phyloP scores from a whole-genome alignment of 495 filamentous ascomycete species.

The Tuber microsphaerosporum region DNA sequence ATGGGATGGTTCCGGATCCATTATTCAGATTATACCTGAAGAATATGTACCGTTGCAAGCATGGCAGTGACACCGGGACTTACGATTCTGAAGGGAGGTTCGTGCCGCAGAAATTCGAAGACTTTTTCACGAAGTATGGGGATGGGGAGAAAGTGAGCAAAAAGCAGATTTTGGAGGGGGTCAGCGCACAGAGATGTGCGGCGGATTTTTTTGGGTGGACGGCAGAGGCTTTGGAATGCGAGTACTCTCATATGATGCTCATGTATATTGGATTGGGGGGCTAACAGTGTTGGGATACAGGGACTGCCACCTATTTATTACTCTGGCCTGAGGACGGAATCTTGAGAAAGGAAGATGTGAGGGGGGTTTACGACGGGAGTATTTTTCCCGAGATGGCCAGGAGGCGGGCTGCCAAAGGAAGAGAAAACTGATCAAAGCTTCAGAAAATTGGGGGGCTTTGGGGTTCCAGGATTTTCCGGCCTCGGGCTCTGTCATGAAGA shows the following conservation, averaged over 20 bases:
- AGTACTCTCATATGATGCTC: constrained; percentile 1
- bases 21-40: constrained; percentile 50
- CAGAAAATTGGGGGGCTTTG: neutral
- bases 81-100: constrained; percentile 54
- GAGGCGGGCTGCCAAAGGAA: constrained; percentile 9
- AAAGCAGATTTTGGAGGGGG: constrained; percentile 40
- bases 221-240: constrained; percentile 45
- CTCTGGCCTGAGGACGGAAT: constrained; percentile 47
- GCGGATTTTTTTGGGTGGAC: constrained; percentile 48
- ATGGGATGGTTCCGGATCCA: constrained; percentile 46
- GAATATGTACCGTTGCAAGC: constrained; percentile 53
- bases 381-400: constrained; percentile 44
- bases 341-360: constrained; percentile 45
- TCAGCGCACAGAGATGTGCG: constrained; percentile 46
- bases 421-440: constrained; percentile 3
- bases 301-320: constrained; percentile 49
- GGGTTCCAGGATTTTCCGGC: neutral
- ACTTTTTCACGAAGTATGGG: constrained; percentile 54
- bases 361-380: constrained; percentile 45
- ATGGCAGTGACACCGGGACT: constrained; percentile 51
- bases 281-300: constrained; percentile 34
- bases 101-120: constrained; percentile 52
- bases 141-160: constrained; percentile 40
- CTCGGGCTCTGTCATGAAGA: neutral
- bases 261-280: constrained; percentile 8